A percentile compares a stretch with the other conserved stretches of the same genome.
phyloP scores from a whole-genome alignment of 805 yeast species.

The Wickerhamomyces ciferrii region DNA sequence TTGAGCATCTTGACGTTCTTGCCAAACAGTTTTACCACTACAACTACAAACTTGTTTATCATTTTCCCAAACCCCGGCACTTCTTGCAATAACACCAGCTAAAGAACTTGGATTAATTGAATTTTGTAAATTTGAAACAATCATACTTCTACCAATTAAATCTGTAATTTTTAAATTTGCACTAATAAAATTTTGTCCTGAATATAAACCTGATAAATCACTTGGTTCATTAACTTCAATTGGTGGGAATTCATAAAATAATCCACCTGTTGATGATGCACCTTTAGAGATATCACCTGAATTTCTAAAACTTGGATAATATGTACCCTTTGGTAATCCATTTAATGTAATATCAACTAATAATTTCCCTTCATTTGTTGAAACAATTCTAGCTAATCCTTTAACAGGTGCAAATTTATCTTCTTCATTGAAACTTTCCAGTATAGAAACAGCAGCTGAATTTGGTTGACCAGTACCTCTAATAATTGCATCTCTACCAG shows the following conservation, averaged over 20 bases:
- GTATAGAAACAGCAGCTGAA: conserved; percentile 85
- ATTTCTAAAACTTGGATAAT: conserved; percentile 62
- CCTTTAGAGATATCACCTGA: conserved; percentile 78
- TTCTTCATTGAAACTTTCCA: conserved; percentile 62
- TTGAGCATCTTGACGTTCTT: conserved; percentile 79
- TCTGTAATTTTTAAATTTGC: conserved; percentile 45
- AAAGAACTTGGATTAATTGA: conserved; percentile 30
- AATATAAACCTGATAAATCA: conserved; percentile 27
- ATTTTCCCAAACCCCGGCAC: conserved; percentile 98
- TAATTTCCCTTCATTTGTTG: conserved; percentile 46
- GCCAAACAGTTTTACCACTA: conserved; percentile 94
- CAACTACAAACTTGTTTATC: conserved; percentile 91
- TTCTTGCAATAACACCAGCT: conserved; percentile 89
- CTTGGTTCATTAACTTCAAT: conserved; percentile 29
- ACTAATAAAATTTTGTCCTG: conserved; percentile 42
- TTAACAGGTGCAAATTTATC: conserved; percentile 50
- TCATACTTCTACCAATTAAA: conserved; percentile 61
- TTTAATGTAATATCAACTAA: conserved; percentile 75
- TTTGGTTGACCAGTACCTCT: conserved; percentile 87
- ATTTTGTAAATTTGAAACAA: conserved; percentile 22
- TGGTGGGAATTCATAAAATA: conserved; percentile 29
- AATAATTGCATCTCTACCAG: conserved; percentile 87
- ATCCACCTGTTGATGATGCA: conserved; percentile 57
- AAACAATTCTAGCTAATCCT: conserved; percentile 83
- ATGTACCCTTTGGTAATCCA: conserved; percentile 60